Base-by-base conservation (phyloP, 768 basidiomycete genomes). In the Gyrodon lividus region DNA sequence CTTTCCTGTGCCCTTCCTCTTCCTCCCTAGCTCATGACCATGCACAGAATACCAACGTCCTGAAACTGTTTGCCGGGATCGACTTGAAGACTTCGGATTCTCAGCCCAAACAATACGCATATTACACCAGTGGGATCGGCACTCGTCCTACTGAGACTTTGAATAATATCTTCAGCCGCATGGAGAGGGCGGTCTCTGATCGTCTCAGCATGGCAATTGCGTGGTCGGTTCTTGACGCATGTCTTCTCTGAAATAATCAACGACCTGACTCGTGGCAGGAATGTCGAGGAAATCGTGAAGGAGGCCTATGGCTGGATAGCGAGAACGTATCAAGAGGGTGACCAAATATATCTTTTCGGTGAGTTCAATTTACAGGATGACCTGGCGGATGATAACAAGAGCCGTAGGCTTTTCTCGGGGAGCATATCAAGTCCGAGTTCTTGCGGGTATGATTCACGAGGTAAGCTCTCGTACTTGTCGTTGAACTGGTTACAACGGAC, bases 361-460 rank as follows among this genome's bases (percentile, higher is more conserved):
- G 34, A 1, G 47, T 28, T 30, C 14, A 4, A 3, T 38, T 45
- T 34, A 13, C 44, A 2, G 6, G 19, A 9, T n/a, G 5, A 0
- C 16, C 16, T 41, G 1, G 38, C 12, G 10, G 23, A 13, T 41
- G 12, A 46, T 23, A 2, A 24, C 39, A 2, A 1, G 28, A 5
- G 9, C 7, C 23, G 0, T 22, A 70, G 70, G 70, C 24, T 78
- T 78, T 52, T 76, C 76, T 26, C 67, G 77, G 24, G 76, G 77
- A 20, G 72, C 73, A 26, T 74, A 73, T 52, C 69, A 72, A 47
- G 73, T 71, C 0, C 66, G 76, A 8, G 70, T 69, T 2, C 64
- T 74, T 7, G 72, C 74, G 0, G 76, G 65, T 7, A 75, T 77
- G 74, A 65, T 76, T 9, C 50, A 73, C 17, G 65, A 69, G 57